Evolutionary conservation across 2,329 filamentous ascomycete genomes (phyloP).

Genomic region (Septoria linicola): DNA sequence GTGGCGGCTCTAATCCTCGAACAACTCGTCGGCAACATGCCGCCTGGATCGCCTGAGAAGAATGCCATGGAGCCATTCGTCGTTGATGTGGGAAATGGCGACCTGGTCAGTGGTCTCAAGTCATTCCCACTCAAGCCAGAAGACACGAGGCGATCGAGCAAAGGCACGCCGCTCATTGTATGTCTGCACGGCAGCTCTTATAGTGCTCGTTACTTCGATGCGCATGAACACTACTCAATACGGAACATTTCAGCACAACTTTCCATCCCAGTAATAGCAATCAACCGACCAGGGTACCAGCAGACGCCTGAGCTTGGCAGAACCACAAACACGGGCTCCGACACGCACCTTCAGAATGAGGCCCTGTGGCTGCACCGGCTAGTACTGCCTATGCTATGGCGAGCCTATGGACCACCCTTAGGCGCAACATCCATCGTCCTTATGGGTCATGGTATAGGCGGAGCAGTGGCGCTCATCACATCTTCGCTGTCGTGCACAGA

Average conservation of each 20-base stretch:
- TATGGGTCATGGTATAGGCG: slow-evolving; percentile 11
- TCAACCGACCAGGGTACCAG: slow-evolving; percentile 19
- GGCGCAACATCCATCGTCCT: slow-evolving; percentile 16
- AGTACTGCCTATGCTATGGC: slow-evolving; percentile 14
- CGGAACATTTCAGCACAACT: slow-evolving; percentile 11
- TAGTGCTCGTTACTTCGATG: slow-evolving; percentile 17
- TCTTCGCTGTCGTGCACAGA: slow-evolving; percentile 9
- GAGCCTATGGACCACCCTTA: slow-evolving; percentile 13
- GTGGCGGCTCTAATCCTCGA: slow-evolving; percentile 2
- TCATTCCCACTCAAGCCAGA: slow-evolving; percentile 14
- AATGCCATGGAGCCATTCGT: slow-evolving; percentile 18
- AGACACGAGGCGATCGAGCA: slow-evolving; percentile 4
- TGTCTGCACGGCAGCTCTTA: slow-evolving; percentile 16
- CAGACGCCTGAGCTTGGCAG: slow-evolving; percentile 16
- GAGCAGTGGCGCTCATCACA: slow-evolving; percentile 11
- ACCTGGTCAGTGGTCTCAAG: slow-evolving; percentile 17
- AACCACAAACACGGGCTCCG: slow-evolving; percentile 12
- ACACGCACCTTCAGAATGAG: slow-evolving; percentile 18
- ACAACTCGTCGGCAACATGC: slow-evolving; percentile 5
- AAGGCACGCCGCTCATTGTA: slow-evolving; percentile 16
- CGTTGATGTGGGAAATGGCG: slow-evolving; percentile 15
- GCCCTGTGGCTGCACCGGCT: slow-evolving; percentile 17
- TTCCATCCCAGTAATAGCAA: slow-evolving; percentile 12
- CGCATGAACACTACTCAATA: slow-evolving; percentile 14
- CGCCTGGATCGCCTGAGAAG: neutral